Evolutionary conservation across 257 asterid species (phyloP), one percentile per base, ranked within the genome.

Genomic region (Jacaranda copaia): DNA sequence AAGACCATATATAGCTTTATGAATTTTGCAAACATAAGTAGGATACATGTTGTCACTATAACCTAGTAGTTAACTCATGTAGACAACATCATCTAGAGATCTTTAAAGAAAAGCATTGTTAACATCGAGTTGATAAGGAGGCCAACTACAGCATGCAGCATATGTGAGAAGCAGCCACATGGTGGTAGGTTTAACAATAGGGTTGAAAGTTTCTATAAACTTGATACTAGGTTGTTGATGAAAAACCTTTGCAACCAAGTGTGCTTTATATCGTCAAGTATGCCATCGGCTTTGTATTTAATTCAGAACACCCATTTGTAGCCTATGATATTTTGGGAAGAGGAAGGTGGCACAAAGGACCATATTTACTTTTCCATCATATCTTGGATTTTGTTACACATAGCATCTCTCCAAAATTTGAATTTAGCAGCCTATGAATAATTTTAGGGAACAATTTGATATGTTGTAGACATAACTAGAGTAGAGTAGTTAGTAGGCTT

Each of bases 291-390:
- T 1, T 67, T 43, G 4, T 5, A 11, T 6, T 67, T 67, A 13
- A 67, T 8, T 0, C 58, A 57, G 19, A 67, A 67, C 0, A 43
- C 57, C 72, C 72, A 67, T 6, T 67, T 67, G 9, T 58, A 67
- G 0, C 72, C 72, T 2, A 67, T 10, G 0, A 12, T 15, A 8
- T 9, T 59, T 8, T 59, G 40, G 9, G 65, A 25, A 10, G 42
- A 20, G 40, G 66, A 45, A 19, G 12, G 32, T 12, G 4, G 58
- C 10, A 43, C 10, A 19, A 10, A 67, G 13, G 53, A 48, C 15
- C 53, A 48, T 8, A 15, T 48, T 12, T 48, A 1, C 3, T 48
- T 48, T 11, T 8, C 9, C 1, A 48, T 15, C 53, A 48, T 48
- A 4, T 15, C 53, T 8, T 48, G 7, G 15, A 46, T 46, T 3